Evolutionary conservation across 805 yeast genomes (phyloP).

Genomic region (Grigorovia transvaalensis): DNA sequence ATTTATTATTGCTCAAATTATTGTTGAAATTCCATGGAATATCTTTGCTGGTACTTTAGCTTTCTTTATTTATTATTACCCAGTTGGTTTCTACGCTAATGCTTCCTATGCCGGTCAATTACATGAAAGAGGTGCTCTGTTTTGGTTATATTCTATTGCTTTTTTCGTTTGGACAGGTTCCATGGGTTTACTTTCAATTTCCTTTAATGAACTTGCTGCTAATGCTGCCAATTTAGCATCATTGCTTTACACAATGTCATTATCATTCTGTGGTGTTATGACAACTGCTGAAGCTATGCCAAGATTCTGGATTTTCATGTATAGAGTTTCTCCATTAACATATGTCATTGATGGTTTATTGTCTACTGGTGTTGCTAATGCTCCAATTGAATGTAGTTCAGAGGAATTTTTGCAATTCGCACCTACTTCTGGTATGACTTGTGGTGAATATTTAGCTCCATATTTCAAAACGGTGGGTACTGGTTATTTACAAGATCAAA

Average conservation of each 20-base stretch:
- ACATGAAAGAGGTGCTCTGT: conserved; percentile 47
- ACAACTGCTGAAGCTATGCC: conserved; percentile 46
- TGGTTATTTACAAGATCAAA: conserved; percentile 41
- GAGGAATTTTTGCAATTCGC: conserved; percentile 39
- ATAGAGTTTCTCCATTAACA: conserved; percentile 60
- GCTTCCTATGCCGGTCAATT: conserved; percentile 42
- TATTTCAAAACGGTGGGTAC: conserved; percentile 28
- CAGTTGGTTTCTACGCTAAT: conserved; percentile 54
- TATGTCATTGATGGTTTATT: conserved; percentile 50
- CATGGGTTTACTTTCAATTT: conserved; percentile 47
- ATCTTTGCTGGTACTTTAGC: conserved; percentile 50
- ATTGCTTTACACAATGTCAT: conserved; percentile 47
- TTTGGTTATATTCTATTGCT: conserved; percentile 35
- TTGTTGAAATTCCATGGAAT: conserved; percentile 61
- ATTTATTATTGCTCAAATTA: conserved; percentile 49
- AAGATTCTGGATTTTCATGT: conserved; percentile 77
- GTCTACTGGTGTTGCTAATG: conserved; percentile 45
- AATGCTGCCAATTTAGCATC: conserved; percentile 55
- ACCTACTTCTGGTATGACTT: conserved; percentile 48
- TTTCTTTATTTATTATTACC: conserved; percentile 59
- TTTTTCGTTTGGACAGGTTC: conserved; percentile 49
- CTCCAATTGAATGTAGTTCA: conserved; percentile 36
- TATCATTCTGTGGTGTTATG: conserved; percentile 74
- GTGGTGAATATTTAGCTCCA: conserved; percentile 41
- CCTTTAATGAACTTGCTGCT: conserved; percentile 48